Conservation (phyloP, 176 grass and related monocot species). For the Zizania latifolia region DNA sequence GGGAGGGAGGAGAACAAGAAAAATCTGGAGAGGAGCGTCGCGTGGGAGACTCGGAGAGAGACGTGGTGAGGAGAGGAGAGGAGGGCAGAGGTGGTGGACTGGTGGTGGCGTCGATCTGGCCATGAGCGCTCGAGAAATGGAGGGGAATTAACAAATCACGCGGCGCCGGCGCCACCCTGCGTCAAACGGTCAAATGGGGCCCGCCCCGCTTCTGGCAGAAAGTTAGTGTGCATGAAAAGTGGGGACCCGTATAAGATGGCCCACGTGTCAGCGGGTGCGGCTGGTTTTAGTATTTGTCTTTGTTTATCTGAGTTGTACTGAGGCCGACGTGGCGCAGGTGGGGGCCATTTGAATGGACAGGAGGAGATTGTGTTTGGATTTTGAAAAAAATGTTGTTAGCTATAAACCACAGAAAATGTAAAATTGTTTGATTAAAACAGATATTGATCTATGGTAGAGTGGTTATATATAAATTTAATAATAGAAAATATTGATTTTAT, state of each 20-base stretch:
- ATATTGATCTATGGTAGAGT: too few relatives aligned
- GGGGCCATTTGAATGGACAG: too few relatives aligned
- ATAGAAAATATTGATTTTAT: too few relatives aligned
- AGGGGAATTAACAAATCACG: background rate
- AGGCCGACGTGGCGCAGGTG: slow-evolving; percentile 17
- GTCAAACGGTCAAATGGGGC: background rate
- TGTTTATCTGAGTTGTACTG: background rate
- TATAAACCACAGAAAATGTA: too few relatives aligned
- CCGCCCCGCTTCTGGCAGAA: background rate
- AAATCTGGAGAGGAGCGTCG: slow-evolving; percentile 1
- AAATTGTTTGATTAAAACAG: too few relatives aligned
- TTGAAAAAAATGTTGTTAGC: too few relatives aligned
- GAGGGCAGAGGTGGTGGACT: background rate
- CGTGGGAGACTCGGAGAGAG: background rate
- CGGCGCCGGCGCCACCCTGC: background rate
- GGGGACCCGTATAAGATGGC: rapidly evolving
- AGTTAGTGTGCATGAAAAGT: background rate
- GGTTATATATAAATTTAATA: too few relatives aligned
- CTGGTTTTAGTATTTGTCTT: rapidly evolving
- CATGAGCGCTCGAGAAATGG: slow-evolving; percentile 25
- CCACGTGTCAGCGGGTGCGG: background rate
- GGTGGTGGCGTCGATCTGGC: slow-evolving; percentile 11
- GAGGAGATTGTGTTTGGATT: too few relatives aligned
- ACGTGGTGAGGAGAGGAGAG: background rate
- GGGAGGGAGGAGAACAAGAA: background rate